Evolutionary conservation across 371 early-diverging fungal genomes (phyloP), one percentile per base, ranked within the genome.

Genomic region (Mucor velutinosus): DNA sequence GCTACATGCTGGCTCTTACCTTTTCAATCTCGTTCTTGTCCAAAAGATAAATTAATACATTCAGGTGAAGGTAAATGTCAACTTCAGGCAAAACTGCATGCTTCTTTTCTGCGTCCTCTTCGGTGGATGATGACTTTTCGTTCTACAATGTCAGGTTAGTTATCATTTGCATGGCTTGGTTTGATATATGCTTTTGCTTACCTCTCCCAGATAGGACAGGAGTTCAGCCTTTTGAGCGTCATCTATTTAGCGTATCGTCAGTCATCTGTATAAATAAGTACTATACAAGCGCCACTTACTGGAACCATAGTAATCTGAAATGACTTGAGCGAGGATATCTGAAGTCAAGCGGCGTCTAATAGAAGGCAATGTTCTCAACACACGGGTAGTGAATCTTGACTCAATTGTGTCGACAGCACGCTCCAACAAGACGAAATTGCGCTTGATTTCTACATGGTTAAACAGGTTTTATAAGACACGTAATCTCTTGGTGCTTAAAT

Each of bases 331-430:
- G 37, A 98, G 81, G 30, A 89, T 81, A 19, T 81, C 81, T n/a
- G 86, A 78, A 45, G 87, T 90, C 51, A 97, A 76, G 17, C 92
- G 89, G 77, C 89, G 90, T 66, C 98, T 90, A 62, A 95, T 78
- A 1, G 91, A 83, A 35, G 92, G 88, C 23, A 92, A 85, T 10
- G 91, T 87, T 62, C 98, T 88, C 64, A 97, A 71, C 7, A 93
- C 97, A 61, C 98, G 91, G 15, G 94, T 90, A 11, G 91, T 91
- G 75, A 92, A 97, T 41, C 96, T 91, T 32, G 92, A 74, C 77
- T 98, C 98, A 51, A 92, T 80, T 4, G 92, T 87, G 19, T 91
- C 83, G 3, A 94, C 96, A 41, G 93, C 92, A 61, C 92, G 86
- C 73, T 95, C 94, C 71, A 98, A 76, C 45, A 97, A 80, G 27